Evolutionary conservation across 2,329 filamentous ascomycete genomes (phyloP), one percentile per base, ranked within the genome.

Genomic region (Neonectria magnoliae): DNA sequence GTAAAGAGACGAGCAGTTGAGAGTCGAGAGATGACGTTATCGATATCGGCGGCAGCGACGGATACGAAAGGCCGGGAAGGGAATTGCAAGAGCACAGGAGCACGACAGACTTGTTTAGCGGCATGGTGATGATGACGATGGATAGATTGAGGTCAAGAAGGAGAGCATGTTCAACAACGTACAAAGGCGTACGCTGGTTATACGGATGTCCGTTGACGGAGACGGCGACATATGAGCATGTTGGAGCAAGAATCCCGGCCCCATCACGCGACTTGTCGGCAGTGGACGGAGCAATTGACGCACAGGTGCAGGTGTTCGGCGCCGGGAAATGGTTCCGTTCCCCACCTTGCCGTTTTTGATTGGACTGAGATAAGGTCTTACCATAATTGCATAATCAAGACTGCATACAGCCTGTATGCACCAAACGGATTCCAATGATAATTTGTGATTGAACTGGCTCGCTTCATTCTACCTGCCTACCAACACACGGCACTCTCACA

Each of bases 11-110:
- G 60, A 60, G 68, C 51, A 59, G 31, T 60, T 60, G 57, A 20
- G 59, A 50, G 50, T 58, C 59, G 65, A 66, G 57, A 44, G 56
- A 70, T 68, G 72, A 74, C 69, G 71, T 73, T 70, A 70, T 72
- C 53, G 66, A 71, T 47, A 66, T 42, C 33, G 54, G 44, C 51
- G 62, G 27, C 25, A 65, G 47, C 51, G 62, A 20, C 31, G 65
- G 45, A 47, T 25, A 55, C 38, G 66, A 66, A 47, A 71, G 51
- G 44, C 60, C 56, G 60, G 66, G 59, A 50, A 74, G 53, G 47
- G 58, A 60, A 64, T 70, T 71, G 66, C 68, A 71, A 18, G 64
- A 68, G 67, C 63, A 71, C 48, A 72, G 47, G 44, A 63, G 6
- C 48, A 67, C 9, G 25, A 66, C 56, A 47, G 71, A 51, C 36